Base-by-base conservation (phyloP, 495 filamentous ascomycete species). In the Xylaria castorea region DNA sequence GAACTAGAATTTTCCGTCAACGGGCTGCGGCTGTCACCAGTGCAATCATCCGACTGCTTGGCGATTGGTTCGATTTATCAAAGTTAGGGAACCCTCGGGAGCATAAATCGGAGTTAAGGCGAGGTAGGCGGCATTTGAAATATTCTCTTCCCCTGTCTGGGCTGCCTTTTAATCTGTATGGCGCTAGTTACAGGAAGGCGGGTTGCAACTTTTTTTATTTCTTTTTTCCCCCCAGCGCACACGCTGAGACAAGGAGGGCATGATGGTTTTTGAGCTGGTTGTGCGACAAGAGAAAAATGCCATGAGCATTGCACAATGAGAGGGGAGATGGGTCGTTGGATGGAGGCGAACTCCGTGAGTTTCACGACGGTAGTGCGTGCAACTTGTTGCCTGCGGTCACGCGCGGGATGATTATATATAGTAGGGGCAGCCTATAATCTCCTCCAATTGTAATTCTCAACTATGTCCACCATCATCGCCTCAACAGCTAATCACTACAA, bases 141-240 rank as follows among this genome's bases (percentile, higher is more conserved):
- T 67, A 27, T 67, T 50, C 18, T 61, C 25, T 66, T 60, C 50
- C 34, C 50, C 46, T 71, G 46, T 40, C 36, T 27, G 58, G 61
- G n/a, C 36, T 51, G 46, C 63, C 51, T 60, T 67, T 67, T 25
- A 32, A 63, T 46, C 6, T 32, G 64, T 68, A 48, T 36, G 71
- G 71, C 71, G 71, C 71, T 73, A 73, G 71, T 69, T 69, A 73
- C 64, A 72, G 64, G 71, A 69, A 64, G 57, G 57, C 65, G 16
- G 42, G 65, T 46, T 20, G 58, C 38, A n/a, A 38, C 38, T 61
- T 2, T 61, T 36, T 30, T 38, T 38, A 34, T n/a, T 60, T 51
- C 61, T 36, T 38, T 73, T 61, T 73, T 64, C 14, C 4, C 9
- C 9, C 38, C 38, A 27, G 12, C 62, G 66, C 71, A 68, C 53